Evolutionary conservation across 805 yeast genomes (phyloP), one percentile per base, ranked within the genome.

Genomic region (Myxozyma kluyveri): DNA sequence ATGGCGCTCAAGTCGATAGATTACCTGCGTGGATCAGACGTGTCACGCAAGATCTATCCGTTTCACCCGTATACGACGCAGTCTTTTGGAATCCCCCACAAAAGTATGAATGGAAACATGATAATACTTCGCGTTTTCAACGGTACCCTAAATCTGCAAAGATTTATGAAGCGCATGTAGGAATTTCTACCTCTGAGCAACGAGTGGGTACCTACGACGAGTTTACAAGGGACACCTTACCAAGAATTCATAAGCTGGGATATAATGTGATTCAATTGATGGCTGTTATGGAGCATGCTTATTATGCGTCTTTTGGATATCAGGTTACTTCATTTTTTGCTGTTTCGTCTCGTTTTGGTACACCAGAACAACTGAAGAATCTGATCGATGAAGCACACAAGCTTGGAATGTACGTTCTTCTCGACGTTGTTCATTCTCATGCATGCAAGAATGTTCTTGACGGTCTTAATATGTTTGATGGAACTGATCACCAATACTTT

Each of bases 231-330:
- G 82, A 86, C 59, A 76, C 89, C 10, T 76, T 91, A 56, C 98
- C 98, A n/a, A 76, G 84, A 41, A 87, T 91, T 61, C 82, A 81
- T 61, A 80, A 84, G 57, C 75, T 90, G 54, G 97, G 97, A 33
- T 91, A 91, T 69, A 88, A 93, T 68, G 83, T 96, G 3, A 85
- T 91, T 62, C 99, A 91, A 71, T 75, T 91, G 65, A 91, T 91
- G 99, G 97, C 99, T 0, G 79, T 91, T 40, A 91, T 91, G 99
- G 99, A 91, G 70, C 99, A 91, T 68, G 98, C 99, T 1, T 91
- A 91, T 67, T 91, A 91, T 68, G 99, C 97, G 1, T 88, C 96
- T 1, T 91, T 91, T 67, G 99, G 99, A n/a, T 91, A 91, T 68
- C 99, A 91, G 69, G 83, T 91, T 24, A 90, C 98, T 21, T 86